A percentile compares a stretch with the other conserved stretches of the same genome.
phyloP scores from a whole-genome alignment of 106 monocot species.

The Acanthochlamys bracteata region DNA sequence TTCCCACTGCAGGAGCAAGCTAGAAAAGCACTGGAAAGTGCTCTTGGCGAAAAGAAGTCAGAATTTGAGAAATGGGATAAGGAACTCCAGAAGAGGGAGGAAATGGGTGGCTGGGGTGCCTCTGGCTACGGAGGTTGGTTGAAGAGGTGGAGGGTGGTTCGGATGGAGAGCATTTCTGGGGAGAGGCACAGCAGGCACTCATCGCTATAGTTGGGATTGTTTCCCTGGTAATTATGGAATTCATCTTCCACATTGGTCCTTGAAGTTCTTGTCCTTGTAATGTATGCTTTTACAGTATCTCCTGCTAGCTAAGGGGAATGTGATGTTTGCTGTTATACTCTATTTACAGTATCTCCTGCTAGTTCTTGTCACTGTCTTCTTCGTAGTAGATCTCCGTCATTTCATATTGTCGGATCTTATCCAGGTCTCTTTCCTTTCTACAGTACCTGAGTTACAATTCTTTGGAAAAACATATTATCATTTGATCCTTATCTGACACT shows the following conservation, averaged over 20 bases:
- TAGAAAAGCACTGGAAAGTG: conserved; percentile 70
- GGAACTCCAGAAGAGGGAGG: conserved; percentile 67
- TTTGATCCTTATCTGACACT: no score
- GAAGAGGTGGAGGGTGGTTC: conserved; percentile 72
- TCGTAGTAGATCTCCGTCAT: no score
- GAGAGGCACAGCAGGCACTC: conserved; percentile 58
- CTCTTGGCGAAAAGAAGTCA: conserved; percentile 63
- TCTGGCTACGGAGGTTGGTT: conserved; percentile 64
- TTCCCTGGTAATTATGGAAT: conserved; percentile 30
- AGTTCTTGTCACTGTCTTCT: no score
- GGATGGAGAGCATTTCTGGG: conserved; percentile 79
- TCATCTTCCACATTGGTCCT: not conserved
- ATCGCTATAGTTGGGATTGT: conserved; percentile 46
- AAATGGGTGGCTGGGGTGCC: conserved; percentile 34
- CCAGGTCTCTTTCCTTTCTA: no score
- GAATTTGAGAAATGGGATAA: conserved; percentile 88
- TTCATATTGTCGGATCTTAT: no score
- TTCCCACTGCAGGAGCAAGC: conserved; percentile 53
- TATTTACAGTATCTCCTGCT: no score
- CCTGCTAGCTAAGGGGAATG: conserved; percentile 57
- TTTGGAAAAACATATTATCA: no score
- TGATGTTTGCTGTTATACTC: conserved; percentile 60
- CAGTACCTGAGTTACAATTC: no score
- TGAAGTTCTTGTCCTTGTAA: no score
- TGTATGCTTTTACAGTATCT: conserved; percentile 41